These are phyloP conservation scores for Rostrohypoxylon terebratum DNA, from an alignment of 495 filamentous ascomycete species.

Conservation along the genomic window DNA sequence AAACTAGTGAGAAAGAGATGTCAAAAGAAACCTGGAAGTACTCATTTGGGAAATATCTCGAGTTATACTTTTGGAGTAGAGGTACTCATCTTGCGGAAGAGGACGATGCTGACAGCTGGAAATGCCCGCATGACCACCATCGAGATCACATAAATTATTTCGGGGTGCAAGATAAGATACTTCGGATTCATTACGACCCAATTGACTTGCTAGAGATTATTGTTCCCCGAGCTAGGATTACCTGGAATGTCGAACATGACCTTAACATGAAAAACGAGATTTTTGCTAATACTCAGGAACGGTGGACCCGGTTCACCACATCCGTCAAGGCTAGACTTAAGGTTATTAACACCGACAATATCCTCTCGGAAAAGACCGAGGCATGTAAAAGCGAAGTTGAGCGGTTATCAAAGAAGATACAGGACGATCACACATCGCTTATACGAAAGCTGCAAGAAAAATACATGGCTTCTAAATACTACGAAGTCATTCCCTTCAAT, in stretches of 20 bases:
- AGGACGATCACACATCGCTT: constrained; percentile 80
- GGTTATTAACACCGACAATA: constrained; percentile 89
- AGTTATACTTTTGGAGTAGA: constrained; percentile 94
- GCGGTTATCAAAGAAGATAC: constrained; percentile 74
- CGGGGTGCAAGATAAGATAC: constrained; percentile 83
- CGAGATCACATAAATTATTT: constrained; percentile 93
- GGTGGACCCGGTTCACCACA: constrained; percentile 83
- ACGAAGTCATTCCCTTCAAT: constrained; percentile 95
- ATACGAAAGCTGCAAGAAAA: constrained; percentile 83
- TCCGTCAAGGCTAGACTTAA: constrained; percentile 86
- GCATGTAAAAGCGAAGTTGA: constrained; percentile 86
- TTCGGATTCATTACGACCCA: constrained; percentile 90
- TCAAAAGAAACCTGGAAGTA: constrained; percentile 98
- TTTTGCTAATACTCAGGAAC: constrained; percentile 79
- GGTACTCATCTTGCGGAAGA: constrained; percentile 81
- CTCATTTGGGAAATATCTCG: constrained; percentile 97
- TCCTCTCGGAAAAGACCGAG: constrained; percentile 85
- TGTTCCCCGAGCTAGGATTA: constrained; percentile 87
- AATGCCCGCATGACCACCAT: constrained; percentile 91
- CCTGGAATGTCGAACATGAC: constrained; percentile 97
- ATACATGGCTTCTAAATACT: constrained; percentile 93
- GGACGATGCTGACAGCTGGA: constrained; percentile 55
- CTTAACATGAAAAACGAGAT: constrained; percentile 92
- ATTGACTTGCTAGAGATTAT: constrained; percentile 96
- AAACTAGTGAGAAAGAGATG: constrained; percentile 93